These are phyloP conservation scores for Penicillium sp. DNA, from an alignment of 2,329 filamentous ascomycete genomes.

Conservation along the genomic window DNA sequence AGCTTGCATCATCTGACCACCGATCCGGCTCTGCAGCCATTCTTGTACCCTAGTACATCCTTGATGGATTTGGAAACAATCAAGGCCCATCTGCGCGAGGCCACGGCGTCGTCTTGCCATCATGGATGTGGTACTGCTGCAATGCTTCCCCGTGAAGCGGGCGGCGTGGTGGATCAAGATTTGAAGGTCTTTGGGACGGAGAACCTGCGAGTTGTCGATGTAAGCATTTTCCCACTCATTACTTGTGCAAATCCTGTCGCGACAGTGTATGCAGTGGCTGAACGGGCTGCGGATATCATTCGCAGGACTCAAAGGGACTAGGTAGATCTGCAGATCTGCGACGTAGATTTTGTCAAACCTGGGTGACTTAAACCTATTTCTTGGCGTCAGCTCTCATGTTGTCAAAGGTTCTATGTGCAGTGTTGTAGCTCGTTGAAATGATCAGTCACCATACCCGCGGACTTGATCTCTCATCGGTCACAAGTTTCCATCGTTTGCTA, in stretches of 20 bases:
- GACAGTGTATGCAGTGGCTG: conserved; percentile 40
- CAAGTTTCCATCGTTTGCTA: too few relatives aligned
- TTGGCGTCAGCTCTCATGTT: too few relatives aligned
- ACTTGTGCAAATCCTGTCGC: conserved; percentile 39
- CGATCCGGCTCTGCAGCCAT: not conserved
- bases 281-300: conserved; percentile 35
- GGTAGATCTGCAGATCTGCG: not conserved
- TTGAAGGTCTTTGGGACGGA: conserved; percentile 33
- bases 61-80: conserved; percentile 11
- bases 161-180: conserved; percentile 34
- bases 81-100: conserved; percentile 10
- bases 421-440: too few relatives aligned
- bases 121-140: conserved; percentile 20
- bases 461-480: too few relatives aligned
- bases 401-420: too few relatives aligned
- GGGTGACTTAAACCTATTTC: too few relatives aligned
- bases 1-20: conserved; percentile 2
- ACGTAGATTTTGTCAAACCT: too few relatives aligned
- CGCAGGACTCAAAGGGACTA: not conserved
- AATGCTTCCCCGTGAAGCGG: conserved; percentile 33
- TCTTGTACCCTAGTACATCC: conserved; percentile 5
- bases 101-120: conserved; percentile 4
- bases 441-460: too few relatives aligned
- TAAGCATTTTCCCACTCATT: conserved; percentile 39
- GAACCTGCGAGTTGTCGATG: conserved; percentile 39